Conservation (phyloP, 2,329 filamentous ascomycete genomes). For the Fusarium hainanense region DNA sequence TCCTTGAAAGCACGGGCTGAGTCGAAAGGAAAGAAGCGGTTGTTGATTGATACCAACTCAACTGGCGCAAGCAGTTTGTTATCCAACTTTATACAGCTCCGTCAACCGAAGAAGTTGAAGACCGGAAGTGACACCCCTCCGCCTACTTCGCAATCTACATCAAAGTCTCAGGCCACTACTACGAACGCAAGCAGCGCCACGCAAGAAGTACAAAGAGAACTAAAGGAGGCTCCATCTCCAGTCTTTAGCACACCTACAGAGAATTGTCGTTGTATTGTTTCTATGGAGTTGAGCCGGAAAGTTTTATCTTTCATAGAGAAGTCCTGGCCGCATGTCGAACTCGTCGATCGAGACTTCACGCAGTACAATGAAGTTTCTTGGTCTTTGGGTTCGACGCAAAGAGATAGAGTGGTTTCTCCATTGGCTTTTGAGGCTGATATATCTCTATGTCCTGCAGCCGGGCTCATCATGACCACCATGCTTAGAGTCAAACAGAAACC, state of each 20-base stretch:
- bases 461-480: constrained; percentile 76
- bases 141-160: background rate
- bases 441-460: constrained; percentile 74
- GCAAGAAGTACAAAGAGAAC: background rate
- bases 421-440: constrained; percentile 75
- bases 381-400: constrained; percentile 46
- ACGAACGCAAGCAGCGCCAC: background rate
- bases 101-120: constrained; percentile 44
- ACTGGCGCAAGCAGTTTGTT: constrained; percentile 47
- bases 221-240: constrained; percentile 29
- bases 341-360: constrained; percentile 71
- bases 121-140: background rate
- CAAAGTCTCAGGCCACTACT: background rate
- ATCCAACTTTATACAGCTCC: constrained; percentile 49
- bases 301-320: constrained; percentile 63
- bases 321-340: constrained; percentile 59
- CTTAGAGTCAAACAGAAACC: constrained; percentile 78
- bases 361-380: constrained; percentile 51
- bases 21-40: background rate
- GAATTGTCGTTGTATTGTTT: constrained; percentile 60
- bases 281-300: constrained; percentile 58
- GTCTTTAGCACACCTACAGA: constrained; percentile 21
- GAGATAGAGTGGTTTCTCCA: constrained; percentile 47
- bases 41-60: constrained; percentile 32
- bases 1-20: constrained; percentile 1